phyloP scores from a whole-genome alignment of 495 filamentous ascomycete genomes.

The Rhypophila decipiens region DNA sequence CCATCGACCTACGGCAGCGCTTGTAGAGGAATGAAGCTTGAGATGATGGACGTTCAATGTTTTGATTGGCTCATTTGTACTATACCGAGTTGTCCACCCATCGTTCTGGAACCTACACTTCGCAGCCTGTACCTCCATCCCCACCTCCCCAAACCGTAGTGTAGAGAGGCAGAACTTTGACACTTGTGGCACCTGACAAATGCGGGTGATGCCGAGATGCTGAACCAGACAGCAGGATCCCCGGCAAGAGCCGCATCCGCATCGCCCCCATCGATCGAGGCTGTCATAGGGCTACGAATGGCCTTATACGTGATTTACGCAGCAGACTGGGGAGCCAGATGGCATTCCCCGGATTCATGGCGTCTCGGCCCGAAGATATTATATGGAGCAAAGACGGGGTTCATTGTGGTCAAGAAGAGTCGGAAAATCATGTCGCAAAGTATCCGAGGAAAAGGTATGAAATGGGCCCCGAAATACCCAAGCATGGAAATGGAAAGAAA shows the following conservation, averaged over 20 bases:
- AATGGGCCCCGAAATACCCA: too few species aligned
- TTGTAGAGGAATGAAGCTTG: too few species aligned
- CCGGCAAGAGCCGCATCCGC: slow-evolving; percentile 16
- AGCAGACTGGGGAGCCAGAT: background rate
- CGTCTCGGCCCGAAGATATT: background rate
- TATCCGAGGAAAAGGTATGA: too few species aligned
- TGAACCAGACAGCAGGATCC: background rate
- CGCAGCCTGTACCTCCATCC: slow-evolving; percentile 9
- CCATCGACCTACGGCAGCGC: too few species aligned
- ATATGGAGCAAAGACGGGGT: background rate
- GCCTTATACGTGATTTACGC: too few species aligned
- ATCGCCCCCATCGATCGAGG: background rate
- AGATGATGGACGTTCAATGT: too few species aligned
- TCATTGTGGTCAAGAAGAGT: background rate
- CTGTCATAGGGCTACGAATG: slow-evolving; percentile 1
- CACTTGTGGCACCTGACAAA: slow-evolving; percentile 13
- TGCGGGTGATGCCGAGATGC: slow-evolving; percentile 11
- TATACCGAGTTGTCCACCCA: too few species aligned
- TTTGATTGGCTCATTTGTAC: background rate
- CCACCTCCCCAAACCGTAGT: slow-evolving; percentile 1
- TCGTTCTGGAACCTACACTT: background rate
- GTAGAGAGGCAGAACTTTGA: slow-evolving; percentile 10
- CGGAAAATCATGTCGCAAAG: too few species aligned
- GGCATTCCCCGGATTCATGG: background rate
- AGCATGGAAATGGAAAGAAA: too few species aligned